A percentile compares a stretch with the other conserved stretches of the same genome.
phyloP scores from a whole-genome alignment of 306 rosid species.

The Cotoneaster glaucophyllus region DNA sequence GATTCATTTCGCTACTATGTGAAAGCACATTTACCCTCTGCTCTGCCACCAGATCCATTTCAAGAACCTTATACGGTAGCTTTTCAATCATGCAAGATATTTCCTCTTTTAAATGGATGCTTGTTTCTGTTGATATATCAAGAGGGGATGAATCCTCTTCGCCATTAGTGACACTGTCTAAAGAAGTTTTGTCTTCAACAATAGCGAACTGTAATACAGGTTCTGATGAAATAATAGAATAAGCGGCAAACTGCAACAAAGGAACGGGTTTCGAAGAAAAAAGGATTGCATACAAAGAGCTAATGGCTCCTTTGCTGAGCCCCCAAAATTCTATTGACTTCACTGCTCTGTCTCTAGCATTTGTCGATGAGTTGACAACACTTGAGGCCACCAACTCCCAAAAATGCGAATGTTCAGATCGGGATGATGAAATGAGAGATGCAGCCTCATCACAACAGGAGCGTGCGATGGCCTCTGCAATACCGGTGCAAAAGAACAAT shows the following conservation, averaged over 20 bases:
- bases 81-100: conserved; percentile 62
- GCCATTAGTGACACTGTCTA: conserved; percentile 35
- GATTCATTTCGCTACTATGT: conserved; percentile 6
- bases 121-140: conserved; percentile 56
- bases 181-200: conserved; percentile 43
- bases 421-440: conserved; percentile 50
- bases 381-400: conserved; percentile 79
- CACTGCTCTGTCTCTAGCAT: conserved; percentile 81
- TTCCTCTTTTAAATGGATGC: conserved; percentile 55
- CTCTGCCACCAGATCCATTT: conserved; percentile 52
- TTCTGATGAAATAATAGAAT: conserved; percentile 67
- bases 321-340: conserved; percentile 97
- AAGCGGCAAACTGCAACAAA: conserved; percentile 71
- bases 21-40: conserved; percentile 54
- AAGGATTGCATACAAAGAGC: conserved; percentile 78
- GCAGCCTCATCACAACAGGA: conserved; percentile 65
- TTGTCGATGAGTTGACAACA: conserved; percentile 61
- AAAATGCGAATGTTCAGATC: conserved; percentile 50
- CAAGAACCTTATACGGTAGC: conserved; percentile 59
- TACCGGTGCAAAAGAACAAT: conserved; percentile 80
- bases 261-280: conserved; percentile 71
- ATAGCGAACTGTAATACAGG: conserved; percentile 63
- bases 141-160: conserved; percentile 43
- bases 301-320: conserved; percentile 74
- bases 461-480: conserved; percentile 74